Base-by-base conservation (phyloP, 225 moss, liverwort and hornwort species). In the Pleurozium schreberi region DNA sequence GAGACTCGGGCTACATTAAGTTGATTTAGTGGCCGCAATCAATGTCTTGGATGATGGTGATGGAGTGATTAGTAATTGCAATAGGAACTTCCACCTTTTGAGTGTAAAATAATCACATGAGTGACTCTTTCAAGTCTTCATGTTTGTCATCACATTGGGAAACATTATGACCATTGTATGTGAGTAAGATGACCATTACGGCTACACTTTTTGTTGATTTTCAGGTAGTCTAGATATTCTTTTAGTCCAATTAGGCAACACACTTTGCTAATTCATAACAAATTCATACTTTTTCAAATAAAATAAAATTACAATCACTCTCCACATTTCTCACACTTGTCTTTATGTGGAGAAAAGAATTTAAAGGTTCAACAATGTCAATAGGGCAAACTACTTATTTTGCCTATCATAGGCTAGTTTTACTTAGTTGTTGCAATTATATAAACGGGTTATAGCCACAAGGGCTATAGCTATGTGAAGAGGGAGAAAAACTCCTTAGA, bases 211-310 rank as follows among this genome's bases (percentile, higher is more conserved):
- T n/a, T 67, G 7, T 68, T 68, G 68, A 12, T 68, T 23, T n/a
- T 3, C 2, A 1, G 1, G 7, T 68, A n/a, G 3, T 68, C 3
- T 4, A n/a, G 4, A 67, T 6, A 21, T 1, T 38, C 20, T 67
- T 36, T 20, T 6, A 5, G 6, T 10, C 11, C 1, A 38, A 0
- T 36, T 20, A 5, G 30, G 11, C 36, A 67, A 38, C 6, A 11
- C 11, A 20, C 11, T 67, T 21, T 3, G 38, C 20, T 12, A n/a
- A 12, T 22, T 23, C 4, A n/a, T 12, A 12, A n/a, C 11, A 22
- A 68, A 68, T 6, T n/a, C 1, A n/a, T 68, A 12, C n/a, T 68
- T 68, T 11, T 6, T 68, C 19, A 3, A n/a, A 6, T 12, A 38
- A n/a, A 64, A 14, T 9, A 23, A 68, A 38, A 19, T n/a, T n/a